A percentile compares a stretch with the other conserved stretches of the same genome.
Conservation (phyloP, 768 basidiomycete genomes). For the Bullera alba region DNA sequence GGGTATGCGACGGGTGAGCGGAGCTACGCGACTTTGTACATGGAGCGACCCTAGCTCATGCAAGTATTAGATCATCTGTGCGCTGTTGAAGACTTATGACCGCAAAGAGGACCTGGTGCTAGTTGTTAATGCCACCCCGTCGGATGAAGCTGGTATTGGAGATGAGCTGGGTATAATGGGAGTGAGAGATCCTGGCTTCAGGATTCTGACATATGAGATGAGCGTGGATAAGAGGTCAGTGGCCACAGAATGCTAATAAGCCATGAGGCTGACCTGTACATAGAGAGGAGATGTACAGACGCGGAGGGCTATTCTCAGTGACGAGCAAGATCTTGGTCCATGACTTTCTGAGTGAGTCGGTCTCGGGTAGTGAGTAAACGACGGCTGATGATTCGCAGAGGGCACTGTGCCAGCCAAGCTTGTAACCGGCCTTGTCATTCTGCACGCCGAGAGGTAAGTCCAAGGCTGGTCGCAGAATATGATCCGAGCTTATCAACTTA, state of each 20-base stretch:
- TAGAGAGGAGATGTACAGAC: slow-evolving; percentile 77
- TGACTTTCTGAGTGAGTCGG: slow-evolving; percentile 69
- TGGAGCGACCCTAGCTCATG: neutral
- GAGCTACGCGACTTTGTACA: too few relatives aligned
- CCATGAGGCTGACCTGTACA: neutral
- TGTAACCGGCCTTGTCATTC: slow-evolving; percentile 79
- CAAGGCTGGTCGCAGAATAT: neutral
- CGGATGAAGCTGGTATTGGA: slow-evolving; percentile 84
- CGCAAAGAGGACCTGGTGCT: slow-evolving; percentile 74
- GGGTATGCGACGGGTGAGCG: slow-evolving; percentile 58
- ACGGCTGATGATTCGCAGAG: slow-evolving; percentile 36
- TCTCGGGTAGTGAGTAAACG: neutral
- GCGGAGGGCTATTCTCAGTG: slow-evolving; percentile 81
- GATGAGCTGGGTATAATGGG: slow-evolving; percentile 91
- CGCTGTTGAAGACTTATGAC: slow-evolving; percentile 87
- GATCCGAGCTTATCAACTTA: neutral
- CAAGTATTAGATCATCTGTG: slow-evolving; percentile 61
- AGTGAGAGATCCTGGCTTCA: slow-evolving; percentile 74
- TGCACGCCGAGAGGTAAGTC: slow-evolving; percentile 81
- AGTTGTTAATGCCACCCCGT: slow-evolving; percentile 59
- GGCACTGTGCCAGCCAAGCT: slow-evolving; percentile 70
- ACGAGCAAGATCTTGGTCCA: slow-evolving; percentile 92
- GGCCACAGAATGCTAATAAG: neutral
- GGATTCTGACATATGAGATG: slow-evolving; percentile 76
- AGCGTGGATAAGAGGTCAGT: slow-evolving; percentile 68